Conservation (phyloP, 2,329 filamentous ascomycete genomes). For the Penicillium sclerotiorum region DNA sequence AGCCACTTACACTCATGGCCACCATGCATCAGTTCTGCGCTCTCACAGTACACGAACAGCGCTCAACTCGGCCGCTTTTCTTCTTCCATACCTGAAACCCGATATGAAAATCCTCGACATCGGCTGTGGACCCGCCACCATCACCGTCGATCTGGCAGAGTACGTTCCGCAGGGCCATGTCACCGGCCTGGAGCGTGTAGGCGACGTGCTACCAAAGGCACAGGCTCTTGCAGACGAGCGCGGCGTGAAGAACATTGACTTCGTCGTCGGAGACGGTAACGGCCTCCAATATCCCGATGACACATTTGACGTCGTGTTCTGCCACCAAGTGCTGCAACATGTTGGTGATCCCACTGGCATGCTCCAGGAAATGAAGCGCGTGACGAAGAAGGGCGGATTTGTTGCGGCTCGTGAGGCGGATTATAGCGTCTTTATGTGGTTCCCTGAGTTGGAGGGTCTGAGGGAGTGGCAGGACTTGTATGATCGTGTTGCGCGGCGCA, state of each 20-base stretch:
- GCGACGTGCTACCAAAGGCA: constrained; percentile 35
- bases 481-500: constrained; percentile 28
- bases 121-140: constrained; percentile 49
- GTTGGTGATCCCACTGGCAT: constrained; percentile 54
- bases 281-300: constrained; percentile 48
- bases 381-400: constrained; percentile 56
- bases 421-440: constrained; percentile 32
- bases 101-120: constrained; percentile 45
- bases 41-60: constrained; percentile 37
- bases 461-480: constrained; percentile 29
- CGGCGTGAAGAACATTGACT: constrained; percentile 38
- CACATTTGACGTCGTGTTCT: constrained; percentile 62
- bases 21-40: constrained; percentile 32
- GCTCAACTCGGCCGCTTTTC: constrained; percentile 41
- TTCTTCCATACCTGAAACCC: constrained; percentile 42
- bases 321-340: constrained; percentile 62
- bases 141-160: constrained; percentile 45
- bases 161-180: constrained; percentile 43
- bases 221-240: constrained; percentile 28
- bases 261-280: constrained; percentile 44
- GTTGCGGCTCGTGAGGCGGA: constrained; percentile 50
- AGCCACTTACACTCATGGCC: constrained; percentile 35
- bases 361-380: constrained; percentile 57
- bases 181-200: constrained; percentile 37
- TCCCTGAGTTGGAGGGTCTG: constrained; percentile 30